Conservation (phyloP, 2,329 filamentous ascomycete genomes). For the Trichophyton schoenleinii region DNA sequence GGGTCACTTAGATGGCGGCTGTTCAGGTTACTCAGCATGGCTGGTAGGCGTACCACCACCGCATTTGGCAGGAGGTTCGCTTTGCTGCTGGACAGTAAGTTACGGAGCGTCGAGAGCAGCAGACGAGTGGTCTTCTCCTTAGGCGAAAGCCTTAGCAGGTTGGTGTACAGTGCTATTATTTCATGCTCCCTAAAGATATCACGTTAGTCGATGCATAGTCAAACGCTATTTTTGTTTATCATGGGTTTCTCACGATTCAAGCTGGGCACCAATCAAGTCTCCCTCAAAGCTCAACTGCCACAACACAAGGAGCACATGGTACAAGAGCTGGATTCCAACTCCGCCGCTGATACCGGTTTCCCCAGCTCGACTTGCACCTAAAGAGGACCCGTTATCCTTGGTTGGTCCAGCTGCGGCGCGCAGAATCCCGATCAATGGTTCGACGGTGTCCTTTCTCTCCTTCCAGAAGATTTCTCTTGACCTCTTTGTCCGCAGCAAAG, state of each 20-base stretch:
- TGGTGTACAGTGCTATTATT: constrained; percentile 80
- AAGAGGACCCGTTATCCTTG: constrained; percentile 52
- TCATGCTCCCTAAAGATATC: constrained; percentile 62
- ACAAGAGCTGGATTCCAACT: constrained; percentile 59
- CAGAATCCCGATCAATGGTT: constrained; percentile 70
- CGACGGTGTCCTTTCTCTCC: constrained; percentile 71
- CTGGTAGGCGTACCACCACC: constrained; percentile 68
- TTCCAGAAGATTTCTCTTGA: constrained; percentile 81
- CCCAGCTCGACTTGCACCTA: constrained; percentile 52
- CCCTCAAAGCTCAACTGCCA: constrained; percentile 95
- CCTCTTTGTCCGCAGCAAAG: constrained; percentile 61
- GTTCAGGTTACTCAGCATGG: constrained; percentile 46
- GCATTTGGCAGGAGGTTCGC: constrained; percentile 64
- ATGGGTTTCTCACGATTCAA: constrained; percentile 58
- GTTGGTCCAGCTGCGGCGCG: constrained; percentile 59
- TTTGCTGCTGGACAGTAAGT: constrained; percentile 65
- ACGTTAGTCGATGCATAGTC: constrained; percentile 12
- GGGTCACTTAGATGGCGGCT: constrained; percentile 39
- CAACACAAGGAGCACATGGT: constrained; percentile 82
- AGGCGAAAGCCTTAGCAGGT: constrained; percentile 78
- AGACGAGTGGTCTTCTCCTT: constrained; percentile 97
- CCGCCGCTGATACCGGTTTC: constrained; percentile 56
- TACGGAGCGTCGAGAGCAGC: constrained; percentile 76
- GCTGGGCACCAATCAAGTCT: constrained; percentile 55
- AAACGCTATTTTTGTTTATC: constrained; percentile 2